phyloP scores from a whole-genome alignment of 2,329 filamentous ascomycete genomes.

The Escovopsis weberi region DNA sequence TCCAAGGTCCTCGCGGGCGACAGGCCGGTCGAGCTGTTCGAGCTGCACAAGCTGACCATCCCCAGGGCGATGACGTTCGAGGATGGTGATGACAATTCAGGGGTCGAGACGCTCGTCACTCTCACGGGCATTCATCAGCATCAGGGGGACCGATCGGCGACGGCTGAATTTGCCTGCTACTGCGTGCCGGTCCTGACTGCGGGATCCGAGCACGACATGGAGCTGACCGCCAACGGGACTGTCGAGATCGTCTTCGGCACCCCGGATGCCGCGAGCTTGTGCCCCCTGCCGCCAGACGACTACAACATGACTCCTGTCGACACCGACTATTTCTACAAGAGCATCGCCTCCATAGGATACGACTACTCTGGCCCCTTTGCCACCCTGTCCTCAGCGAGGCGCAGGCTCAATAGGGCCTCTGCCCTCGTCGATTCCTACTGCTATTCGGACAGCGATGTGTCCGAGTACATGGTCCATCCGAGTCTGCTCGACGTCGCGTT shows the following conservation, averaged over 20 bases:
- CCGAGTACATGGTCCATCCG: slow-evolving; percentile 15
- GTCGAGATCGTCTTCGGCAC: slow-evolving; percentile 10
- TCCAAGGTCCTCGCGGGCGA: not conserved
- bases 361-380: slow-evolving; percentile 10
- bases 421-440: not conserved
- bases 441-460: not conserved
- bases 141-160: not conserved
- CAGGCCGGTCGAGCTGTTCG: not conserved
- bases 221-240: slow-evolving; percentile 1
- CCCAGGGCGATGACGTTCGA: not conserved
- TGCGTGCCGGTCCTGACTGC: not conserved
- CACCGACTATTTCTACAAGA: slow-evolving; percentile 9
- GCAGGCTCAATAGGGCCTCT: slow-evolving; percentile 5
- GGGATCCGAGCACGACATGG: not conserved
- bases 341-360: slow-evolving; percentile 8
- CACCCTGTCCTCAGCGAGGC: slow-evolving; percentile 5
- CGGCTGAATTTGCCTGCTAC: not conserved
- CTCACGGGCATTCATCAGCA: not conserved
- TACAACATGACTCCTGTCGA: slow-evolving; percentile 10
- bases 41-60: not conserved
- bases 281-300: slow-evolving; percentile 4
- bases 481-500: slow-evolving; percentile 17
- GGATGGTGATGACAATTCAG: not conserved
- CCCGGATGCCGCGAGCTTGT: slow-evolving; percentile 7
- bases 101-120: not conserved